Percentiles rank a stretch among this genome's conserved stretches.
These are phyloP conservation scores for Inosperma sp. DNA, from an alignment of 768 basidiomycete genomes.

Conservation along the genomic window DNA sequence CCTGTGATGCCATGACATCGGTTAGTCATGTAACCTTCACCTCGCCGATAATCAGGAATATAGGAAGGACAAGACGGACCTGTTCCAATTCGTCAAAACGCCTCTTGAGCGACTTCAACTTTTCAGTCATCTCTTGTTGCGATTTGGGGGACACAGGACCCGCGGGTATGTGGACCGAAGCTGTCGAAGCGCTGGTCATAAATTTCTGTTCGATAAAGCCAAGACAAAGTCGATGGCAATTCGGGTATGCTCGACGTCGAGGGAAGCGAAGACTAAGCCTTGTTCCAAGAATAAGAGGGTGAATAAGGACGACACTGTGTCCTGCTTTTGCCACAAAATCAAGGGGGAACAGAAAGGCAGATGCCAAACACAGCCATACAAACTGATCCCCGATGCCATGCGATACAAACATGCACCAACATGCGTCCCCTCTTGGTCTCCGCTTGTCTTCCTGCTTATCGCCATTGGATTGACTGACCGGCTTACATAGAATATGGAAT, in stretches of 20 bases:
- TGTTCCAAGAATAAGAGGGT: neutral
- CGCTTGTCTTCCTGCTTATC: neutral
- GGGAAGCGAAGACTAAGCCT: constrained; percentile 20
- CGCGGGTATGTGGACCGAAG: constrained; percentile 32
- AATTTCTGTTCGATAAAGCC: neutral
- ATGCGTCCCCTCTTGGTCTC: constrained; percentile 16
- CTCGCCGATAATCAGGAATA: constrained; percentile 24
- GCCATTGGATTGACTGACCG: neutral
- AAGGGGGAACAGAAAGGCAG: constrained; percentile 32
- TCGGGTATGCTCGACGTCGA: constrained; percentile 20
- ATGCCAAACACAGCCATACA: constrained; percentile 33
- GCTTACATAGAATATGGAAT: too few species aligned
- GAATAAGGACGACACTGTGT: neutral
- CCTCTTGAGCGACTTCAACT: constrained; percentile 60
- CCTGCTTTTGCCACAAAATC: constrained; percentile 12
- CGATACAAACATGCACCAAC: constrained; percentile 34
- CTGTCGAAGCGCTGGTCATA: constrained; percentile 39
- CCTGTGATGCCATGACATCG: constrained; percentile 40
- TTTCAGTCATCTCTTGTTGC: constrained; percentile 50
- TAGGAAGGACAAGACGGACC: constrained; percentile 39
- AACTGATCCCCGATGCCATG: constrained; percentile 38
- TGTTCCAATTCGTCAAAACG: constrained; percentile 66
- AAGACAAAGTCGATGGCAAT: neutral
- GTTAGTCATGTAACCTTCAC: constrained; percentile 25
- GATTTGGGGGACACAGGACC: constrained; percentile 29